phyloP scores from a whole-genome alignment of 2,329 filamentous ascomycete species.

The Nannizziopsis barbatae region DNA sequence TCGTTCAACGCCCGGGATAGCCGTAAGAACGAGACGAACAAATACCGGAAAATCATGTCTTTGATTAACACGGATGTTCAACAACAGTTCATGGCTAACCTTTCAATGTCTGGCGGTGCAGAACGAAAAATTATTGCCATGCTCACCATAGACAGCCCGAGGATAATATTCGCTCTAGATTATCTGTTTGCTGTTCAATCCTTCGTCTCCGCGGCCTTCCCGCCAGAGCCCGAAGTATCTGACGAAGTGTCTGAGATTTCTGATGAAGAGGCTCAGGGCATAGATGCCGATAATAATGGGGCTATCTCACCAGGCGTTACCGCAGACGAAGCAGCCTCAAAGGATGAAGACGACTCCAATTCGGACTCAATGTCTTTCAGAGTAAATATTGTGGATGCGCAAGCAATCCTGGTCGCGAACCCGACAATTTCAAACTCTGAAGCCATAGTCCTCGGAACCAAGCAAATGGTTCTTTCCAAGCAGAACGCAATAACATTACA shows the following conservation, averaged over 20 bases:
- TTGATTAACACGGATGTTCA: constrained; percentile 83
- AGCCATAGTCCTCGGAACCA: constrained; percentile 87
- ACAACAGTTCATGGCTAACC: constrained; percentile 95
- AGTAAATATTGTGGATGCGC: constrained; percentile 88
- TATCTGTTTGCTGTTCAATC: constrained; percentile 83
- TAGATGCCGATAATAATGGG: constrained; percentile 4
- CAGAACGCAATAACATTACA: constrained; percentile 92
- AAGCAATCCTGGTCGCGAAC: constrained; percentile 93
- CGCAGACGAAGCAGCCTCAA: constrained; percentile 4
- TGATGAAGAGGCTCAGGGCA: constrained; percentile 29
- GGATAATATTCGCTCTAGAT: constrained; percentile 89
- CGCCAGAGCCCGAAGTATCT: constrained; percentile 40
- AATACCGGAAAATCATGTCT: constrained; percentile 96
- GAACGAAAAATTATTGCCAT: constrained; percentile 79
- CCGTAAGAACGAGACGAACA: constrained; percentile 78
- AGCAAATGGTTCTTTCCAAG: constrained; percentile 83
- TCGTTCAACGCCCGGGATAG: constrained; percentile 93
- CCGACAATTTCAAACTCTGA: constrained; percentile 82
- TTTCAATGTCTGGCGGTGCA: constrained; percentile 78
- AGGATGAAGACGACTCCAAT: constrained; percentile 39
- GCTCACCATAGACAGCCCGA: constrained; percentile 85
- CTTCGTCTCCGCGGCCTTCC: constrained; percentile 62
- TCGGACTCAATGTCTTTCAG: constrained; percentile 62
- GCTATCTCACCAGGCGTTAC: background rate
- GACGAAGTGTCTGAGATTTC: constrained; percentile 25